These are phyloP conservation scores for Penicillium arizonense DNA, from an alignment of 495 filamentous ascomycete species.

Conservation along the genomic window DNA sequence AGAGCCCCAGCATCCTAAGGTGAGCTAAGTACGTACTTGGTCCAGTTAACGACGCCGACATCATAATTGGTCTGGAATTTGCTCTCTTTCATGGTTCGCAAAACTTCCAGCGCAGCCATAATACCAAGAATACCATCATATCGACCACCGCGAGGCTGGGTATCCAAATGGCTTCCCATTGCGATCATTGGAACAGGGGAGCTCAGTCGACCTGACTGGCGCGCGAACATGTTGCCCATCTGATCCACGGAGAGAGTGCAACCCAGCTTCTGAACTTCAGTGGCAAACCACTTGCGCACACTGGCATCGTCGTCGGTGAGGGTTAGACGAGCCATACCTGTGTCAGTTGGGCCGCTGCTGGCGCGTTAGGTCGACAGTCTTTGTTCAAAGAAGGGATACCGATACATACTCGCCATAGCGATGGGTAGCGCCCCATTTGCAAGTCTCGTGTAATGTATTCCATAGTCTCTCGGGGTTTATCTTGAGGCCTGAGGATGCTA, in stretches of 20 bases:
- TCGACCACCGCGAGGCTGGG: slow-evolving; percentile 71
- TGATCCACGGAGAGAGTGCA: slow-evolving; percentile 58
- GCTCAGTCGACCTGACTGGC: slow-evolving; percentile 50
- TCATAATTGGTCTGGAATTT: slow-evolving; percentile 61
- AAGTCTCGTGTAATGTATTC: slow-evolving; percentile 35
- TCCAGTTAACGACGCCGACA: slow-evolving; percentile 73
- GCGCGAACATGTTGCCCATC: slow-evolving; percentile 74
- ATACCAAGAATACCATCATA: slow-evolving; percentile 73
- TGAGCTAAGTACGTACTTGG: slow-evolving; percentile 43
- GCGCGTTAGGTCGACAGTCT: slow-evolving; percentile 3
- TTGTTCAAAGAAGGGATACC: not conserved
- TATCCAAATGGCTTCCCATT: slow-evolving; percentile 50
- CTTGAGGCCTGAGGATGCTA: slow-evolving; percentile 23
- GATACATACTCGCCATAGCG: slow-evolving; percentile 31
- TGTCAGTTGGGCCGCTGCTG: slow-evolving; percentile 33
- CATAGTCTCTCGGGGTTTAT: slow-evolving; percentile 33
- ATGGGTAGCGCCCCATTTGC: slow-evolving; percentile 33
- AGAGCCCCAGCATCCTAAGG: slow-evolving; percentile 5
- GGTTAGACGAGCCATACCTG: slow-evolving; percentile 62
- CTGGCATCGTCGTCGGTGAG: slow-evolving; percentile 65
- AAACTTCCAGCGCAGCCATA: slow-evolving; percentile 64
- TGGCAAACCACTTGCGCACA: slow-evolving; percentile 69
- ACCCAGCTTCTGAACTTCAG: slow-evolving; percentile 57
- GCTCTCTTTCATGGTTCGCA: slow-evolving; percentile 63
- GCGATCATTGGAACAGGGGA: slow-evolving; percentile 39